Evolutionary conservation across 768 basidiomycete genomes (phyloP).

Genomic region (Boletus rubescentipes): DNA sequence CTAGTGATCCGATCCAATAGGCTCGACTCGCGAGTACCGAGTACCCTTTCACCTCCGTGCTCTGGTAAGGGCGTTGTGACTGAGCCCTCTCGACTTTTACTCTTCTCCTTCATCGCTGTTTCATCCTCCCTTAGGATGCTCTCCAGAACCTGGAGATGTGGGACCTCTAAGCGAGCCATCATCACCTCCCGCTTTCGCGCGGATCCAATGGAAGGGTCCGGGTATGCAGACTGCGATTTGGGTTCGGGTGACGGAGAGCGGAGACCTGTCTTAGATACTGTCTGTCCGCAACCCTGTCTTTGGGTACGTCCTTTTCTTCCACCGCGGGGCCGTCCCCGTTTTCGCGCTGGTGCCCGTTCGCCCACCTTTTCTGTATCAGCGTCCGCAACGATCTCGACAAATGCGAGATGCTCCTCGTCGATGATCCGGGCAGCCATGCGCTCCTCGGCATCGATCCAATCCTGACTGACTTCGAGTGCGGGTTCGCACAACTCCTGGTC

Average conservation of each 20-base stretch:
- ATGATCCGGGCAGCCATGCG: conserved; percentile 28
- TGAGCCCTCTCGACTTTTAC: conserved; percentile 13
- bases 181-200: conserved; percentile 23
- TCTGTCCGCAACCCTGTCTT: neutral
- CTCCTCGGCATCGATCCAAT: conserved; percentile 36
- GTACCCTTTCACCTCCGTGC: conserved; percentile 3
- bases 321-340: conserved; percentile 8
- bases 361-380: neutral
- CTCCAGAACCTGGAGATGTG: conserved; percentile 37
- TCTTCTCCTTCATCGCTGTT: conserved; percentile 13
- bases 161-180: conserved; percentile 28
- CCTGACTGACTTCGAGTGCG: conserved; percentile 38
- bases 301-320: conserved; percentile 2
- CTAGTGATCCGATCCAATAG: neutral
- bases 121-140: conserved; percentile 33
- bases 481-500: conserved; percentile 17
- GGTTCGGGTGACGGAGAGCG: neutral
- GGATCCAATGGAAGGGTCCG: neutral
- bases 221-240: neutral
- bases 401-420: conserved; percentile 11
- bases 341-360: conserved; percentile 5
- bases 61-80: neutral
- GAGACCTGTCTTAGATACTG: neutral
- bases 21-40: neutral
- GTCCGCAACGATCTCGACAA: neutral